Evolutionary conservation across 768 basidiomycete species (phyloP).

Genomic region (Terana coerulea): DNA sequence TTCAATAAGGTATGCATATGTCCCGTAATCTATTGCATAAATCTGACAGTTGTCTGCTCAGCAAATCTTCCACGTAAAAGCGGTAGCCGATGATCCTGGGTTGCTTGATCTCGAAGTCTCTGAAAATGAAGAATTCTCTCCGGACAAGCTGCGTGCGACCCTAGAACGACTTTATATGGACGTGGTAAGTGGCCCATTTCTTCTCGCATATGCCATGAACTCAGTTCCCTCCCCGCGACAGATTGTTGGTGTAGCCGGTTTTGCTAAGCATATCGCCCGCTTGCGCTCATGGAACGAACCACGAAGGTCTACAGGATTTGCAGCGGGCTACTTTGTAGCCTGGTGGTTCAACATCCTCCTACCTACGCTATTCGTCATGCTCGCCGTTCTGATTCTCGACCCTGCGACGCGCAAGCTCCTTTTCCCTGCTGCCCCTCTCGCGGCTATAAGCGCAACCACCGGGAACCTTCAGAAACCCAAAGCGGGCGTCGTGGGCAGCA

Average conservation of each 20-base stretch:
- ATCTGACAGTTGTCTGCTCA: constrained; percentile 5
- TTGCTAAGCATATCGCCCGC: constrained; percentile 34
- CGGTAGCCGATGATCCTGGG: constrained; percentile 25
- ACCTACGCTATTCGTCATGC: constrained; percentile 29
- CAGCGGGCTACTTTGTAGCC: constrained; percentile 32
- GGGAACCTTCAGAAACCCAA: constrained; percentile 33
- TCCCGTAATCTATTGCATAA: neutral
- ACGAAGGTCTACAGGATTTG: constrained; percentile 27
- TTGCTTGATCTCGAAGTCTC: constrained; percentile 37
- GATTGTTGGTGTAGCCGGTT: constrained; percentile 29
- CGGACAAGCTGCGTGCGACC: constrained; percentile 38
- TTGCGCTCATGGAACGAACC: constrained; percentile 40
- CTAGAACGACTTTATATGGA: constrained; percentile 39
- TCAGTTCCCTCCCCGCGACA: constrained; percentile 7
- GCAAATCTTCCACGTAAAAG: constrained; percentile 38
- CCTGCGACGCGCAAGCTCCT: constrained; percentile 30
- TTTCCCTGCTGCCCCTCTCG: constrained; percentile 35
- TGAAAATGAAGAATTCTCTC: constrained; percentile 37
- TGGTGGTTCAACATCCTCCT: constrained; percentile 35
- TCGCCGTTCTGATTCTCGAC: constrained; percentile 34
- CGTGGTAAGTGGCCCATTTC: constrained; percentile 22
- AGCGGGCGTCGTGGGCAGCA: constrained; percentile 29
- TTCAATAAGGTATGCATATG: constrained; percentile 36
- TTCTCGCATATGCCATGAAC: neutral
- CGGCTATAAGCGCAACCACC: constrained; percentile 26